Evolutionary conservation across 192 early-diverging fungal species (phyloP).

Genomic region (Gamsiella multidivaricata): DNA sequence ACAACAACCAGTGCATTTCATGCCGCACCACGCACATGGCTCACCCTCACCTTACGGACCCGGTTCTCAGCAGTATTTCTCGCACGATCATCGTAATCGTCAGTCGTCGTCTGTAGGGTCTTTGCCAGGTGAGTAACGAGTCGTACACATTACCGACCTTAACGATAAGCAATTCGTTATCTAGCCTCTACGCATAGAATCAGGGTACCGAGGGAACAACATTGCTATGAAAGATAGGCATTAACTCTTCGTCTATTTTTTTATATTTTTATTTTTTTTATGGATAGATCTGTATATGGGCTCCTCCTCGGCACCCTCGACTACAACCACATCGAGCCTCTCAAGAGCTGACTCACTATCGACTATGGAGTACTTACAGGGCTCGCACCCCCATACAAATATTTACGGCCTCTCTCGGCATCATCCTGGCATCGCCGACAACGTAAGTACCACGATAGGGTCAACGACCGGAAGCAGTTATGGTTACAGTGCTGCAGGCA

Average conservation of each 20-base stretch:
- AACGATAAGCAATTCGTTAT: no score
- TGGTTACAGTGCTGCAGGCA: slow-evolving; percentile 15
- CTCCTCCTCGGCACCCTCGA: slow-evolving; percentile 42
- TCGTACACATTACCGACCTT: neutral
- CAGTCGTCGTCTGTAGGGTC: slow-evolving; percentile 35
- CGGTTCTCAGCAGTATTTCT: slow-evolving; percentile 13
- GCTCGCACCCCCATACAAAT: neutral
- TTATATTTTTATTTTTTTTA: neutral
- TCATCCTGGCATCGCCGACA: neutral
- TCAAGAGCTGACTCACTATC: slow-evolving; percentile 50
- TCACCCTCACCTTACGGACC: slow-evolving; percentile 2
- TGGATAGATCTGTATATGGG: slow-evolving; percentile 45
- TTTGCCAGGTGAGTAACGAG: slow-evolving; percentile 24
- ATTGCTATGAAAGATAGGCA: no score
- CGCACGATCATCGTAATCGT: slow-evolving; percentile 25
- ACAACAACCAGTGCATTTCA: slow-evolving; percentile 1
- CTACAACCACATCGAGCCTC: slow-evolving; percentile 37
- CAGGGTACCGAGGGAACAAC: no score
- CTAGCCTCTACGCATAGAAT: no score
- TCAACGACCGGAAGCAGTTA: slow-evolving; percentile 32
- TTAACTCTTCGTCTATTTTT: neutral
- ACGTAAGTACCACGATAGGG: slow-evolving; percentile 21
- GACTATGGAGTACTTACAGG: slow-evolving; percentile 41
- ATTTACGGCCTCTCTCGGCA: neutral
- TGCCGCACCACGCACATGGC: neutral